Base-by-base conservation (phyloP, 2,329 filamentous ascomycete genomes). In the Fusarium udum region DNA sequence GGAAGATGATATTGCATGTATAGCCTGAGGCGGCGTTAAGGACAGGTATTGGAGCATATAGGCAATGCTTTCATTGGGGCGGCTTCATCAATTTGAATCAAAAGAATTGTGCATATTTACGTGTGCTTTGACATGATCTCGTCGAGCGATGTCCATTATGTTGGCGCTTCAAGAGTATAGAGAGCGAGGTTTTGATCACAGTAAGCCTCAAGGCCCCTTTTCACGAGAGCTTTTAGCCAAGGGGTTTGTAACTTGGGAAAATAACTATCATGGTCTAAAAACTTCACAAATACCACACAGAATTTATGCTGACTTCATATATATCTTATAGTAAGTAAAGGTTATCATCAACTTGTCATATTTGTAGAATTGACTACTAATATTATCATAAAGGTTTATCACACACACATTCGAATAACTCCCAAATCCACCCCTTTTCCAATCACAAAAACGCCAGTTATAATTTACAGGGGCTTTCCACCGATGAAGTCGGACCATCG, bases 401-500 rank as follows among this genome's bases (percentile, higher is more conserved):
- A 62, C 61, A 43, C 39, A 67, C 39, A 67, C 55, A 37, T 39
- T 53, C 20, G 39, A 58, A 58, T 58, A 69, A 69, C 67, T 72
- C 68, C 53, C 43, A 34, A 49, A 53, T 53, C 28, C 62, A 48
- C 63, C 64, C 51, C 69, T 40, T 64, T 69, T 67, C 60, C 75
- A 68, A 62, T 74, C 72, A 70, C 73, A 72, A 69, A 76, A 77
- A 73, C 67, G 74, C 73, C 74, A 65, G 58, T 69, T n/a, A 61
- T 67, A 56, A 75, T 84, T 85, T 91, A 94, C 86, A 94, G 85
- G 60, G 92, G 92, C 88, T 94, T 94, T 79, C 92, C 92, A 74
- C 95, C 95, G 79, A 97, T 93, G 83, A 98, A 99, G 79, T 98
- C 92, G 75, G 94, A 97, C 96, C 96, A 99, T 80, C 92, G 92